phyloP scores from a whole-genome alignment of 2,329 filamentous ascomycete species.

The Cladosporium velox region DNA sequence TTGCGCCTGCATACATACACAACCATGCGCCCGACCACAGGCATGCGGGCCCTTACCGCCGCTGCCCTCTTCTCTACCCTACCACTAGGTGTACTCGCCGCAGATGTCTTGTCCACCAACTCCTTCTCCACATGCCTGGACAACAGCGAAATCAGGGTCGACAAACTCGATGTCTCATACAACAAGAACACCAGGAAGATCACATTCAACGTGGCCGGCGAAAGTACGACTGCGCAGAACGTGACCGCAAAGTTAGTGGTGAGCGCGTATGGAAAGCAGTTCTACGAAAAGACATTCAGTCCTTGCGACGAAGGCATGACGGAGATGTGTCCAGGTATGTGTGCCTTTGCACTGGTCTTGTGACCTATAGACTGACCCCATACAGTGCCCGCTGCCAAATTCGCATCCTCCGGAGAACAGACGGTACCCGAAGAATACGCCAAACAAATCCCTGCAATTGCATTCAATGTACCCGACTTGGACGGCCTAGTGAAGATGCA shows the following conservation, averaged over 20 bases:
- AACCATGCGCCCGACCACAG: constrained; percentile 34
- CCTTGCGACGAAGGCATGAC: constrained; percentile 72
- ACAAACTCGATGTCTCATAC: constrained; percentile 76
- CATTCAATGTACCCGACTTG: constrained; percentile 88
- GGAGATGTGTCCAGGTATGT: constrained; percentile 77
- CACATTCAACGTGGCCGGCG: constrained; percentile 79
- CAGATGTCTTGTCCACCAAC: constrained; percentile 73
- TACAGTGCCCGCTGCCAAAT: constrained; percentile 70
- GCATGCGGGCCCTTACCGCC: constrained; percentile 29
- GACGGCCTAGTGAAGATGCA: constrained; percentile 80
- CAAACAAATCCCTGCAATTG: constrained; percentile 78
- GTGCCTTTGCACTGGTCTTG: neutral
- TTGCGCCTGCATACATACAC: constrained; percentile 15
- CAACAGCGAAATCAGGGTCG: constrained; percentile 64
- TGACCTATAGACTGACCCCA: constrained; percentile 23
- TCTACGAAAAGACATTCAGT: constrained; percentile 80
- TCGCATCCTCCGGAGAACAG: constrained; percentile 71
- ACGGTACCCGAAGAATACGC: constrained; percentile 71
- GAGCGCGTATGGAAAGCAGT: constrained; percentile 77
- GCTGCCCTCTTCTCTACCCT: constrained; percentile 38
- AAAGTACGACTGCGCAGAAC: constrained; percentile 72
- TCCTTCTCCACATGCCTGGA: constrained; percentile 75
- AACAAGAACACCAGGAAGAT: constrained; percentile 72
- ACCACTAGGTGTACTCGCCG: constrained; percentile 58
- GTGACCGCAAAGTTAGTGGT: constrained; percentile 76